Conservation (phyloP, 768 basidiomycete species). For the Panus rudis region DNA sequence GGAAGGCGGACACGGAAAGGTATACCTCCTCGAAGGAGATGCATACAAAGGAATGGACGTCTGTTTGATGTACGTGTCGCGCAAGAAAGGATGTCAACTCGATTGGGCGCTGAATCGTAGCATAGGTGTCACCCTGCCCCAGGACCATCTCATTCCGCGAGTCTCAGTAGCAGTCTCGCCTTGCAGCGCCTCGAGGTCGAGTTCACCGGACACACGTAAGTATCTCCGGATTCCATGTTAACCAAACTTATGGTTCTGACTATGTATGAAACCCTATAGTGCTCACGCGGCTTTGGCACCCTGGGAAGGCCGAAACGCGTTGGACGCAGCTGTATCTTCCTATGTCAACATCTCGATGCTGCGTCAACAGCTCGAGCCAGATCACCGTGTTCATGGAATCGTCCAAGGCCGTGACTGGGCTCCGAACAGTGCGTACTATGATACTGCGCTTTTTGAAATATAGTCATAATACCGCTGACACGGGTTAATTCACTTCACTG, state of each 20-base stretch:
- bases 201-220: constrained; percentile 68
- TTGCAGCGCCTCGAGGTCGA: constrained; percentile 53
- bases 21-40: constrained; percentile 57
- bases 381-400: constrained; percentile 74
- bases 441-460: too few relatives aligned
- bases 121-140: constrained; percentile 77
- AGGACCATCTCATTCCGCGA: constrained; percentile 63
- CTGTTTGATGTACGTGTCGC: constrained; percentile 56
- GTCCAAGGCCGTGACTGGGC: constrained; percentile 73
- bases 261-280: constrained; percentile 28
- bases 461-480: too few relatives aligned
- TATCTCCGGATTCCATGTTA: not conserved
- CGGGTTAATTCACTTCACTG: too few relatives aligned
- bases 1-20: constrained; percentile 73
- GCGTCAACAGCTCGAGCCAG: constrained; percentile 75
- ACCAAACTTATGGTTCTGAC: too few relatives aligned
- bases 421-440: constrained; percentile 47
- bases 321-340: constrained; percentile 83
- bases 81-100: not conserved
- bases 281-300: constrained; percentile 76
- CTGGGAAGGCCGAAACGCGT: constrained; percentile 79
- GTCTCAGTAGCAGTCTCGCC: constrained; percentile 58
- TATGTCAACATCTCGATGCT: constrained; percentile 75
- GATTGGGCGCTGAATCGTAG: not conserved
- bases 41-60: constrained; percentile 73